phyloP scores from a whole-genome alignment of 83 land plant species.

The Diphasiastrum complanatum region DNA sequence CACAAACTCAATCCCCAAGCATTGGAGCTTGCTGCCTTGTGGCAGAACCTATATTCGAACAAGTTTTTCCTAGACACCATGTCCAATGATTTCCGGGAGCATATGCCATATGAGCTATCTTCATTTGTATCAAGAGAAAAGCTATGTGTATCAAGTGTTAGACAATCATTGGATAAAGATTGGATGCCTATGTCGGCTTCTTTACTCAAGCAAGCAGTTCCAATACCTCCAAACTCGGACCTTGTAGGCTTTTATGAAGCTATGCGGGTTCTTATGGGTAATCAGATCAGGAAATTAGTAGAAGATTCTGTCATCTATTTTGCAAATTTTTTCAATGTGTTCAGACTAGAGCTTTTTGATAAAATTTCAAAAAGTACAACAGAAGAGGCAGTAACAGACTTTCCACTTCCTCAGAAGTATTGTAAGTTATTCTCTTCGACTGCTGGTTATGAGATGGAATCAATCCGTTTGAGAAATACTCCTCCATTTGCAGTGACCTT shows the following conservation, averaged over 20 bases:
- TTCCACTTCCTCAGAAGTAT: too few species aligned
- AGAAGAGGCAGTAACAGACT: neutral
- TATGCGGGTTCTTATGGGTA: conserved; percentile 31
- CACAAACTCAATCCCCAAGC: conserved; percentile 10
- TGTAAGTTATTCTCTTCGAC: too few species aligned
- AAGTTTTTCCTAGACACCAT: conserved; percentile 19
- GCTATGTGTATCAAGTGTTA: conserved; percentile 4
- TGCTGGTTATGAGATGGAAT: too few species aligned
- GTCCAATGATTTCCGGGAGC: neutral
- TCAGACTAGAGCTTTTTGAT: too few species aligned
- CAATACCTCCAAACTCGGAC: conserved; percentile 27
- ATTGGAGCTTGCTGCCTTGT: conserved; percentile 7
- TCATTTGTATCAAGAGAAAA: conserved; percentile 9
- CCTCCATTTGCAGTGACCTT: conserved; percentile 29
- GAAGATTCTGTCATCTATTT: conserved; percentile 28
- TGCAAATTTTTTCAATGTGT: conserved; percentile 10
- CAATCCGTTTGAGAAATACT: conserved; percentile 11
- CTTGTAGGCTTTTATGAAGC: conserved; percentile 30
- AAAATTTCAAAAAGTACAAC: too few species aligned
- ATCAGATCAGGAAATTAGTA: conserved; percentile 26
- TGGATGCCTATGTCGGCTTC: conserved; percentile 24
- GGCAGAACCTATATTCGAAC: conserved; percentile 12
- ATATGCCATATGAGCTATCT: conserved; percentile 15
- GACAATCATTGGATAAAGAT: conserved; percentile 25
- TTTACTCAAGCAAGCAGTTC: conserved; percentile 32